Evolutionary conservation across 805 yeast genomes (phyloP).

Genomic region (Yarrowia osloensis): DNA sequence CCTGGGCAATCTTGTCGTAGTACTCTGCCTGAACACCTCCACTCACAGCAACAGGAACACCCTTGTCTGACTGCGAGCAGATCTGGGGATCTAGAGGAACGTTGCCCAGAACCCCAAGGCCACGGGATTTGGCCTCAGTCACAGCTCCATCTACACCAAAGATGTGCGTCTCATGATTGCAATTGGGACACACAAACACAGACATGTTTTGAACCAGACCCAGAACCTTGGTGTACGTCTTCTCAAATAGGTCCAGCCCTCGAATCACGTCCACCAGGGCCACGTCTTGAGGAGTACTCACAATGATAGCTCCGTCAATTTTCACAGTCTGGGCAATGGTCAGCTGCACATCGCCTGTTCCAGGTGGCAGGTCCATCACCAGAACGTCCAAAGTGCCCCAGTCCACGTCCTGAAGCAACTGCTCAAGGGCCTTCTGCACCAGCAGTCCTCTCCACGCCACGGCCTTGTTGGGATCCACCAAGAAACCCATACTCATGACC

Average conservation of each 20-base stretch:
- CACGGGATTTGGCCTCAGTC: constrained; percentile 49
- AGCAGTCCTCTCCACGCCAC: constrained; percentile 85
- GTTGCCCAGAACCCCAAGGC: constrained; percentile 58
- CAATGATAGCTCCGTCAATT: constrained; percentile 78
- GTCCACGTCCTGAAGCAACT: constrained; percentile 75
- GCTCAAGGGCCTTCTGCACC: constrained; percentile 86
- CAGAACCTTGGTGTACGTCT: constrained; percentile 67
- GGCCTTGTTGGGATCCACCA: constrained; percentile 62
- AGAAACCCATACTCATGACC: constrained; percentile 88
- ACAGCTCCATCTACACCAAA: constrained; percentile 70
- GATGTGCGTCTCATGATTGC: constrained; percentile 69
- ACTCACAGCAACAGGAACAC: constrained; percentile 60
- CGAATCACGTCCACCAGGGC: constrained; percentile 78
- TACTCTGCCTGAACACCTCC: constrained; percentile 46
- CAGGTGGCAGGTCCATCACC: constrained; percentile 86
- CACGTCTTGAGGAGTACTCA: constrained; percentile 83
- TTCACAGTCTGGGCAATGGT: constrained; percentile 77
- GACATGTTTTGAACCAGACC: constrained; percentile 88
- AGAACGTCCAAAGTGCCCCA: constrained; percentile 71
- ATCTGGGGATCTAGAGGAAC: constrained; percentile 67
- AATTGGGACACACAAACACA: constrained; percentile 70
- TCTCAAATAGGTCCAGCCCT: constrained; percentile 76
- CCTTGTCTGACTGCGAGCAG: constrained; percentile 62
- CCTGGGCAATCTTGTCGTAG: constrained; percentile 53
- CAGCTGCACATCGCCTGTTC: constrained; percentile 85